These are phyloP conservation scores for Sphagnum contortum DNA, from an alignment of 225 moss, liverwort and hornwort genomes.

Conservation along the genomic window DNA sequence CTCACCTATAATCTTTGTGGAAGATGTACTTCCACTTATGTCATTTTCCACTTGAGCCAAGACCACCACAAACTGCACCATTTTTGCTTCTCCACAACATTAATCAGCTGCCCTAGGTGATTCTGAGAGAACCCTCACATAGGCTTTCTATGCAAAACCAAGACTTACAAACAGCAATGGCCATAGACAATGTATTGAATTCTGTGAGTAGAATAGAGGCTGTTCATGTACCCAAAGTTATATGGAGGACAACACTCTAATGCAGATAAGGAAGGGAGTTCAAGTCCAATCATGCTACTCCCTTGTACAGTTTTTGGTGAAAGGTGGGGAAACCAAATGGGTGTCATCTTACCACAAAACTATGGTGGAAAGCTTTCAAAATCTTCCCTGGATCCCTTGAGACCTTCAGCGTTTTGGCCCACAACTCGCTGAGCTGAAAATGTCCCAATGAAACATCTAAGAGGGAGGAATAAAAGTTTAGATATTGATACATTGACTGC, in stretches of 20 bases:
- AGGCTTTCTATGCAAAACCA: too few relatives aligned
- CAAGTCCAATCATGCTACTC: too few relatives aligned
- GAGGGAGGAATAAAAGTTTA: not conserved
- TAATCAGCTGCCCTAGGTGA: conserved; percentile 23
- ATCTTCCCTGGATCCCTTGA: conserved; percentile 82
- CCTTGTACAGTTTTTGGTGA: too few relatives aligned
- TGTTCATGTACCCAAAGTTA: too few relatives aligned
- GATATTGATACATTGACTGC: not conserved
- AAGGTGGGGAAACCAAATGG: too few relatives aligned
- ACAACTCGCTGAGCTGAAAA: conserved; percentile 76
- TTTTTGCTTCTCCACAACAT: conserved; percentile 56
- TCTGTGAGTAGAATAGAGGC: too few relatives aligned
- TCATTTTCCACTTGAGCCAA: conserved; percentile 68
- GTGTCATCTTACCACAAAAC: conserved; percentile 64
- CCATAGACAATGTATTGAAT: too few relatives aligned
- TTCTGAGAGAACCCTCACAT: too few relatives aligned
- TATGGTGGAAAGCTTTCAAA: conserved; percentile 84
- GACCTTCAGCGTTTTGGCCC: conserved; percentile 74
- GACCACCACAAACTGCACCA: conserved; percentile 94
- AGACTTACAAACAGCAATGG: too few relatives aligned
- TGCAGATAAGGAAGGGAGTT: too few relatives aligned
- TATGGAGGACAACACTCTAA: too few relatives aligned
- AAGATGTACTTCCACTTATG: conserved; percentile 22
- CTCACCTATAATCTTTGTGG: conserved; percentile 76
- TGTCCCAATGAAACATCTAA: not conserved